These are phyloP conservation scores for Rugosomyces carneus DNA, from an alignment of 1,284 basidiomycete species.

Conservation along the genomic window DNA sequence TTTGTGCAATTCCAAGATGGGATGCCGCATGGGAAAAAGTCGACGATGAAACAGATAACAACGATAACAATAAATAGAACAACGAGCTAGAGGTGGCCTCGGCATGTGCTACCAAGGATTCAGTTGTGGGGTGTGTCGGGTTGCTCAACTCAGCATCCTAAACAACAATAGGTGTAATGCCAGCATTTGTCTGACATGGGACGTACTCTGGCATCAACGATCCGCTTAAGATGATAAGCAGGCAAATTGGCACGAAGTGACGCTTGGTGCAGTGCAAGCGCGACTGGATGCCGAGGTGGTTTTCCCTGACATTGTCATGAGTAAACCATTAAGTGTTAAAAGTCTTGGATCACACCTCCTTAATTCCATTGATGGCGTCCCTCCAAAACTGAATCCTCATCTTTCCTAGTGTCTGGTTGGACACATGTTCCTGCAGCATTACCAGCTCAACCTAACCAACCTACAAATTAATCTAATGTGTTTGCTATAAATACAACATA, in stretches of 20 bases:
- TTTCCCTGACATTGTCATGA: slow-evolving; percentile 43
- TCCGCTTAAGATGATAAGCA: slow-evolving; percentile 76
- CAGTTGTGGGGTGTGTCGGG: slow-evolving; percentile 65
- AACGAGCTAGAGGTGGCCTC: slow-evolving; percentile 78
- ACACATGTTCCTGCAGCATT: slow-evolving; percentile 73
- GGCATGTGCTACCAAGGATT: slow-evolving; percentile 65
- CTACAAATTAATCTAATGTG: slow-evolving; percentile 10
- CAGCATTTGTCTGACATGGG: slow-evolving; percentile 1
- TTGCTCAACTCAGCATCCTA: slow-evolving; percentile 73
- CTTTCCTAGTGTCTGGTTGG: slow-evolving; percentile 74
- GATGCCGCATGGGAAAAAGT: slow-evolving; percentile 75
- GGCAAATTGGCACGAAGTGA: slow-evolving; percentile 47
- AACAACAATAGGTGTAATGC: slow-evolving; percentile 6
- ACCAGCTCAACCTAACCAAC: slow-evolving; percentile 73
- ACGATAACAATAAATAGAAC: slow-evolving; percentile 73
- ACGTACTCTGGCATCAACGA: slow-evolving; percentile 81
- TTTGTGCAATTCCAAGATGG: slow-evolving; percentile 70
- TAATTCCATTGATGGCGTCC: slow-evolving; percentile 73
- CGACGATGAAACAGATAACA: slow-evolving; percentile 60
- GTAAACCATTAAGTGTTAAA: slow-evolving; percentile 15
- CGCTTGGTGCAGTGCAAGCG: slow-evolving; percentile 65
- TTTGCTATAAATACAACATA: slow-evolving; percentile 8
- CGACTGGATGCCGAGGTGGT: slow-evolving; percentile 80
- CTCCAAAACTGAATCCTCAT: slow-evolving; percentile 94
- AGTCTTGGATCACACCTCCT: slow-evolving; percentile 43